Conservation (phyloP, 2,329 filamentous ascomycete species). For the Pseudogymnoascus destructans region DNA sequence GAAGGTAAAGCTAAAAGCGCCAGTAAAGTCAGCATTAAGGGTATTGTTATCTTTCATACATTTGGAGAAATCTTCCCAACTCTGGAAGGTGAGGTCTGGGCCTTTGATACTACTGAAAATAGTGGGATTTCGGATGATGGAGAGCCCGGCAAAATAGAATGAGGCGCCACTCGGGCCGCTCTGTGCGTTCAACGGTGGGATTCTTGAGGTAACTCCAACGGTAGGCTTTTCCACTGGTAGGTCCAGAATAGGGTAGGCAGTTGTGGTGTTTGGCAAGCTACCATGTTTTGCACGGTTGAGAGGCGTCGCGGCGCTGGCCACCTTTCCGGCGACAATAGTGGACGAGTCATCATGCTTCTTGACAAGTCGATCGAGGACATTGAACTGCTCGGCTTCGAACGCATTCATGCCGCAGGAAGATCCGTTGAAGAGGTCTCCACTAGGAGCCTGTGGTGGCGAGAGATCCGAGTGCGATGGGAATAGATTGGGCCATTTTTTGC, state of each 20-base stretch:
- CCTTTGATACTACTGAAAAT: neutral
- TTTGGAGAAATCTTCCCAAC: neutral
- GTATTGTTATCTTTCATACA: neutral
- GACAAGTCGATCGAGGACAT: constrained; percentile 11
- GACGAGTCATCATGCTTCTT: neutral
- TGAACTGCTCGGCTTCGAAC: constrained; percentile 13
- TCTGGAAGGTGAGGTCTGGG: neutral
- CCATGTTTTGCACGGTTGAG: neutral
- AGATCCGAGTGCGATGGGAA: constrained; percentile 9
- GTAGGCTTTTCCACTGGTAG: neutral
- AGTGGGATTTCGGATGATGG: neutral
- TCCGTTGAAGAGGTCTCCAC: constrained; percentile 18
- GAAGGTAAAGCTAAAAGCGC: constrained; percentile 7
- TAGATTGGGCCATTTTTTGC: constrained; percentile 13
- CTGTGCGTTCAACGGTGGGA: neutral
- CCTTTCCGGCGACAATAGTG: neutral
- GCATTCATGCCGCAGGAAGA: constrained; percentile 11
- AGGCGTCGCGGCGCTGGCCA: neutral
- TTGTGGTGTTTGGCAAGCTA: neutral
- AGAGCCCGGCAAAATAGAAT: neutral
- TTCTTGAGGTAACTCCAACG: neutral
- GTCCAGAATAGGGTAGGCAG: neutral
- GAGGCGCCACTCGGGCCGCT: neutral
- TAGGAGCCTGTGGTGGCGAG: constrained; percentile 19
- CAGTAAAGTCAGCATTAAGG: constrained; percentile 9